Evolutionary conservation across 345 rosid genomes (phyloP).

Genomic region (Rhodamnia argentea): DNA sequence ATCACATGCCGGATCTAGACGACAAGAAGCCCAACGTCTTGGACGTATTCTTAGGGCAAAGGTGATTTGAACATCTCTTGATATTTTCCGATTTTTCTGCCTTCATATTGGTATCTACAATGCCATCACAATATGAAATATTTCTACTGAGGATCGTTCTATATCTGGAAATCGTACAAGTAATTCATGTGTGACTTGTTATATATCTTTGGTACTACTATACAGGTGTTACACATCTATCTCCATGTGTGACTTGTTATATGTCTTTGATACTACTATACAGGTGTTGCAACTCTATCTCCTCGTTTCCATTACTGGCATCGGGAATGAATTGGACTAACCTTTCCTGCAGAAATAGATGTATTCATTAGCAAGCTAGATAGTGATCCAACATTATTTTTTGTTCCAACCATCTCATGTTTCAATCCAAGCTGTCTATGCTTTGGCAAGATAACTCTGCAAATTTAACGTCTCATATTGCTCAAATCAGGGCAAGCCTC

Average conservation of each 20-base stretch:
- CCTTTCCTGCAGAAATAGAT: neutral
- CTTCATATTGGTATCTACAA: neutral
- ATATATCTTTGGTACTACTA: neutral
- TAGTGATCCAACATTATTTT: neutral
- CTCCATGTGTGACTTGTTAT: neutral
- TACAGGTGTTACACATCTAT: neutral
- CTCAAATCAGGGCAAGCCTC: conserved; percentile 60
- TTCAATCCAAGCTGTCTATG: neutral
- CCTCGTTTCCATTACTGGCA: neutral
- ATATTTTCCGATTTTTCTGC: neutral
- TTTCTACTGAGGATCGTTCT: neutral
- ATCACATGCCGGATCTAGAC: conserved; percentile 97
- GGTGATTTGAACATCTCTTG: conserved; percentile 23
- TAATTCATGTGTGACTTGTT: neutral
- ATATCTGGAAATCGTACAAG: neutral
- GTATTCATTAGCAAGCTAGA: neutral
- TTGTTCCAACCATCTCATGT: neutral
- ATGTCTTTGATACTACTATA: neutral
- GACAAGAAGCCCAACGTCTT: conserved; percentile 96
- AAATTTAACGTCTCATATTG: neutral
- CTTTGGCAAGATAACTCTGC: neutral
- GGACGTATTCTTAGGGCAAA: conserved; percentile 99
- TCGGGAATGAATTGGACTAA: neutral
- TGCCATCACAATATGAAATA: neutral
- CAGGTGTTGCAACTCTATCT: neutral